Evolutionary conservation across 1,139 yeast genomes (phyloP), one percentile per base, ranked within the genome.

Genomic region (Yueomyces sp.): DNA sequence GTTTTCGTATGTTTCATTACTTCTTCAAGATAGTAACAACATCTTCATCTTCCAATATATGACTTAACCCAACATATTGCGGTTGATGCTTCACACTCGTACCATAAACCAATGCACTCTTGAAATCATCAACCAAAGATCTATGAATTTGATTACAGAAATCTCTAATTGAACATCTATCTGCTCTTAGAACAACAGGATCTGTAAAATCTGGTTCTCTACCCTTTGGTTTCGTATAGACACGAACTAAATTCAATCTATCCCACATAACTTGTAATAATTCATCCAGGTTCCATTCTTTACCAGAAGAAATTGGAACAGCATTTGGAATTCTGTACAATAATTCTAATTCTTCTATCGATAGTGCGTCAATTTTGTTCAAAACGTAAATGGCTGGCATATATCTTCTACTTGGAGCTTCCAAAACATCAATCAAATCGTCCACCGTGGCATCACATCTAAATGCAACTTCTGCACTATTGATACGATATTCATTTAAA

Each of bases 371-470:
- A 54, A 93, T 89, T 67, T 91, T 91, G 72, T 91, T 91, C 59
- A 91, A 71, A 39, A 86, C 96, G 60, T 91, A 91, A 44, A 91
- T 72, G 2, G 95, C 97, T 6, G 98, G 98, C 52, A 91, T 86
- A 63, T 91, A 91, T 60, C 85, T 78, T 67, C 98, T 79, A 55
- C 84, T 79, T 46, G 82, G 81, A 3, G 83, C 87, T 66, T 91
- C 97, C 45, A 91, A 75, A n/a, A 89, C 84, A 62, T 89, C 97
- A 54, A 89, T 87, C 55, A 89, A 70, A 58, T 89, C 97, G 61
- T 89, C 98, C 34, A 93, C 95, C 0, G 96, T 85, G 26, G 98
- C 98, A 63, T 91, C 98, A 62, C 97, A 89, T 58, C 98, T 73
- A 67, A 91, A 82, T 1, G 96, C 93, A 50, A 91, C 83, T 60